Conservation (phyloP, 1,139 yeast genomes). For the Blastobotrys apis region DNA sequence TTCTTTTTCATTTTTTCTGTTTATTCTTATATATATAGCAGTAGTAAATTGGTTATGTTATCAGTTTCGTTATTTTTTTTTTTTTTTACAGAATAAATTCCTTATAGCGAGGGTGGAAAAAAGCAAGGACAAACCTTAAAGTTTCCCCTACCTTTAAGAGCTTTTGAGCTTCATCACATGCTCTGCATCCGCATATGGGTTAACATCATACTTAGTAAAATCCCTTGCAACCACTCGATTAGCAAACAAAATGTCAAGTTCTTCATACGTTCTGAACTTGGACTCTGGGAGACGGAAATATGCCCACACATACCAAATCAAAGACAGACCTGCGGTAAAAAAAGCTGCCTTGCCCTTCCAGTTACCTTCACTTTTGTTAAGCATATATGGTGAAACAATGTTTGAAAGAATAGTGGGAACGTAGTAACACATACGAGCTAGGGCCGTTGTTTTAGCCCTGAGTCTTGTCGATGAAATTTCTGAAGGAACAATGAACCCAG, state of each 20-base stretch:
- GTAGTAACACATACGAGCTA: conserved; percentile 47
- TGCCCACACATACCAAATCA: conserved; percentile 34
- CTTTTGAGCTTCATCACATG: conserved; percentile 5
- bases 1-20: too few species aligned
- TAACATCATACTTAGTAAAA: conserved; percentile 25
- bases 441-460: conserved; percentile 50
- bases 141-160: too few species aligned
- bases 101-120: too few species aligned
- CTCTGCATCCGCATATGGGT: neutral
- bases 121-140: too few species aligned
- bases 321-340: conserved; percentile 28
- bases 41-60: too few species aligned
- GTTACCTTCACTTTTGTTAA: conserved; percentile 52
- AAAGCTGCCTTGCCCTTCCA: conserved; percentile 57
- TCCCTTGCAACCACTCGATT: conserved; percentile 44
- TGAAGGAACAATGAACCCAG: conserved; percentile 50
- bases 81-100: too few species aligned
- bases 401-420: conserved; percentile 41
- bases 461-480: conserved; percentile 52
- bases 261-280: conserved; percentile 52
- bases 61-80: too few species aligned
- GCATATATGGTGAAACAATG: conserved; percentile 50
- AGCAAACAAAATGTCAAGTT: conserved; percentile 50
- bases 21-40: too few species aligned
- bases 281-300: conserved; percentile 57